phyloP scores from a whole-genome alignment of 768 basidiomycete genomes.

The Termitomyces sp. region DNA sequence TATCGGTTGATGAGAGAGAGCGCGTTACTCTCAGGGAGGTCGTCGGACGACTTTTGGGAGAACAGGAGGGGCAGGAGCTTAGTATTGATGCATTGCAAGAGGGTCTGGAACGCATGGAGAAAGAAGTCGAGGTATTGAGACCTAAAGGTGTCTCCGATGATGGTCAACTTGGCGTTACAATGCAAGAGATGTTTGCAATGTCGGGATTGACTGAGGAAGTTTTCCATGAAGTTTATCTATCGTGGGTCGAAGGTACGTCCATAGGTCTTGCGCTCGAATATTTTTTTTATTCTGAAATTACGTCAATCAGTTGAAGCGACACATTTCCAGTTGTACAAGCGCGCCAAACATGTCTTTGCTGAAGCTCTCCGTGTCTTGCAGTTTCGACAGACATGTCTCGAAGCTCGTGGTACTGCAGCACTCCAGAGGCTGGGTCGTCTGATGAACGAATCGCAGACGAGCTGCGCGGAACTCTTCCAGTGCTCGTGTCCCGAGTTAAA shows the following conservation, averaged over 20 bases:
- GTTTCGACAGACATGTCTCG: constrained; percentile 66
- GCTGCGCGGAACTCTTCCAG: constrained; percentile 65
- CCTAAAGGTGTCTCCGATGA: constrained; percentile 28
- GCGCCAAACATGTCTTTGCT: constrained; percentile 74
- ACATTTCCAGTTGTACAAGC: constrained; percentile 78
- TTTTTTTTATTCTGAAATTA: background rate
- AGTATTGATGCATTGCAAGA: constrained; percentile 37
- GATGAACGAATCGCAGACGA: constrained; percentile 76
- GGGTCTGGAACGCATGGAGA: constrained; percentile 40
- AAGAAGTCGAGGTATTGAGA: constrained; percentile 48
- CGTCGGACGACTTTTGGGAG: constrained; percentile 48
- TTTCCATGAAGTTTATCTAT: constrained; percentile 67
- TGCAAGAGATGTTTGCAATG: constrained; percentile 69
- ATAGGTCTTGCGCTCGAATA: background rate
- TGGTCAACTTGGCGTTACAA: constrained; percentile 56
- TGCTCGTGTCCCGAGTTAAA: constrained; percentile 81
- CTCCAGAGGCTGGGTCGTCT: constrained; percentile 55
- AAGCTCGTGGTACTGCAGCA: constrained; percentile 23
- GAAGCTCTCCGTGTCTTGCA: constrained; percentile 79
- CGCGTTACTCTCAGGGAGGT: constrained; percentile 66
- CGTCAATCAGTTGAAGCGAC: constrained; percentile 59
- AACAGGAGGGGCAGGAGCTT: constrained; percentile 40
- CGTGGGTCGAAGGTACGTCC: constrained; percentile 70
- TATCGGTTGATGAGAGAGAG: constrained; percentile 37
- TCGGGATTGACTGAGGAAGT: constrained; percentile 47